A percentile compares a stretch with the other conserved stretches of the same genome.
Evolutionary conservation across 345 rosid genomes (phyloP).

Genomic region (Jatropha curcas): DNA sequence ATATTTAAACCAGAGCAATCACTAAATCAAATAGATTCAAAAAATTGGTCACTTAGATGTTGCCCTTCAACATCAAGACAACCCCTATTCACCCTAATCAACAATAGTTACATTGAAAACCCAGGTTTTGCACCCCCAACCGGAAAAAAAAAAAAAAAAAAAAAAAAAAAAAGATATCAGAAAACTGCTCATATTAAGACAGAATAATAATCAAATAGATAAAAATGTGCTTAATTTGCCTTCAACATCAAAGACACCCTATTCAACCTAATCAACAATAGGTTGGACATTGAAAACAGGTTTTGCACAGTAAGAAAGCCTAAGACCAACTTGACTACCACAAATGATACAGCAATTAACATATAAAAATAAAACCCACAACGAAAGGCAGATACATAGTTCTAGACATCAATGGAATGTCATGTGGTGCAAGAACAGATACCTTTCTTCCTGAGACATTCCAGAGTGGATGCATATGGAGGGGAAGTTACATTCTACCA

Average conservation of each 20-base stretch:
- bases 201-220: too few species aligned
- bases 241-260: not conserved
- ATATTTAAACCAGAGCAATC: too few species aligned
- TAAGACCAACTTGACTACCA: not conserved
- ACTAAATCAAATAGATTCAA: too few species aligned
- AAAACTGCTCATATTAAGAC: too few species aligned
- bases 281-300: not conserved
- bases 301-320: not conserved
- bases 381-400: not conserved
- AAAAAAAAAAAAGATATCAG: too few species aligned
- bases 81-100: too few species aligned
- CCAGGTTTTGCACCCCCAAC: too few species aligned
- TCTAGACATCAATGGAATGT: not conserved
- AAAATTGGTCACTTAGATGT: too few species aligned
- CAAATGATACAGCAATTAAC: not conserved
- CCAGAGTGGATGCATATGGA: slow-evolving; percentile 95
- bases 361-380: not conserved
- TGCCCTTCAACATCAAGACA: too few species aligned
- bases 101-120: too few species aligned
- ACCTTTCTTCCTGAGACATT: slow-evolving; percentile 98
- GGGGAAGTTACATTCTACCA: slow-evolving; percentile 89
- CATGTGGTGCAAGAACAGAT: not conserved
- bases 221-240: not conserved
- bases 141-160: too few species aligned
- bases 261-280: not conserved